Base-by-base conservation (phyloP, 1,284 basidiomycete genomes). In the Trametes sp. region DNA sequence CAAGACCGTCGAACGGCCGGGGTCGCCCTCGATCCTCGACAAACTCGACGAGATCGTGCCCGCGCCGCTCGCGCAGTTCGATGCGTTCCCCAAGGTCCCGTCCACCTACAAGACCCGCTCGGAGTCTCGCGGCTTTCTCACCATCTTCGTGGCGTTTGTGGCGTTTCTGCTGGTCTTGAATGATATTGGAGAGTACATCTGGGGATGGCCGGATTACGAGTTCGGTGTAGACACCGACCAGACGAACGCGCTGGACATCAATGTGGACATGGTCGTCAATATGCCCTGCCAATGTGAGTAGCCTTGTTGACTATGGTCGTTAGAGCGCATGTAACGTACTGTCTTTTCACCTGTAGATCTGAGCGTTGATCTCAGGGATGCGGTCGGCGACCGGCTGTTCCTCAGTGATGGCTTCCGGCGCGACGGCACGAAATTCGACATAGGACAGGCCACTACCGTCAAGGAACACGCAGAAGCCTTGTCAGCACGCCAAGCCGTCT, bases 211-310 rank as follows among this genome's bases (percentile, higher is more conserved):
- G 13, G 89, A 91, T 70, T 90, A 91, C 72, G 87, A 90, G 70
- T 98, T 97, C 76, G 87, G 85, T 63, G 89, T 98, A 55, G 95
- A 97, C 73, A 77, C 79, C 23, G 84, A 85, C 49, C 76, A 82
- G 28, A 78, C 78, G 23, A 88, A 85, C 66, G 87, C 83, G 60
- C 81, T 98, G 79, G 86, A 89, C 67, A 81, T 98, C 65, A 98
- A 98, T 75, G 84, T 98, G 57, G 96, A 98, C 77, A 76, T 97
- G 76, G 87, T 94, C 14, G 91, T 98, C 26, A 93, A 93, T 67
- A 98, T 96, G 87, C 95, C 94, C 1, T 98, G 96, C 79, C 82
- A 85, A 77, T 94, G 95, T 97, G 74, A 78, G 93, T 87, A 6
- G 7, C 46, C 45, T 41, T 29, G 28, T 6, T 44, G n/a, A n/a